phyloP scores from a whole-genome alignment of 441 rosid genomes.

The Arabidopsis hybrid region DNA sequence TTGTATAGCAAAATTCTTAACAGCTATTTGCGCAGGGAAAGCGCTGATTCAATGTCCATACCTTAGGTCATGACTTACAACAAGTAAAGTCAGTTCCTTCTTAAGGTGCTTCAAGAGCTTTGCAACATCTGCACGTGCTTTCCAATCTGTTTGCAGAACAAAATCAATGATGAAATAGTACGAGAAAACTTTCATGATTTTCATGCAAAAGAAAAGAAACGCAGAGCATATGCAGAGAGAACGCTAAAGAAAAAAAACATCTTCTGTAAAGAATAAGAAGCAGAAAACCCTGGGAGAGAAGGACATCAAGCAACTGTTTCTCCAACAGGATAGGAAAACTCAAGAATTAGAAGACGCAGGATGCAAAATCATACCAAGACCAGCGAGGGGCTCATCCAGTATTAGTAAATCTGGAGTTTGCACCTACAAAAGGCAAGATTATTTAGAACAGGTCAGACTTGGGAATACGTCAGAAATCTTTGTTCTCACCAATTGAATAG shows the following conservation, averaged over 20 bases:
- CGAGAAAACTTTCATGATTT: conserved; percentile 11
- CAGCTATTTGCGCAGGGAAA: conserved; percentile 10
- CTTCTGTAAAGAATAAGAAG: background rate
- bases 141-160: conserved; percentile 72
- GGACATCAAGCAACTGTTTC: background rate
- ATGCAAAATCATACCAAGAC: conserved; percentile 74
- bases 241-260: conserved; percentile 17
- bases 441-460: conserved; percentile 15
- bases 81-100: conserved; percentile 81
- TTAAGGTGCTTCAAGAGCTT: conserved; percentile 88
- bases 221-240: conserved; percentile 10
- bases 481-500: conserved; percentile 81
- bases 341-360: conserved; percentile 32
- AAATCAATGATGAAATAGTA: conserved; percentile 23
- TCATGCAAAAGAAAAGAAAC: conserved; percentile 24
- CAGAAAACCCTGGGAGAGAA: background rate
- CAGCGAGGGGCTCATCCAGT: conserved; percentile 97
- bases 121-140: conserved; percentile 86
- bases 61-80: conserved; percentile 95
- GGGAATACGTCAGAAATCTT: background rate
- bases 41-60: conserved; percentile 29
- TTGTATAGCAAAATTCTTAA: conserved; percentile 6
- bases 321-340: background rate
- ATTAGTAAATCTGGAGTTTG: conserved; percentile 86
- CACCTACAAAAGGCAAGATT: conserved; percentile 57